Conservation (phyloP, 192 early-diverging fungal genomes). For the Coemansia sp. region DNA sequence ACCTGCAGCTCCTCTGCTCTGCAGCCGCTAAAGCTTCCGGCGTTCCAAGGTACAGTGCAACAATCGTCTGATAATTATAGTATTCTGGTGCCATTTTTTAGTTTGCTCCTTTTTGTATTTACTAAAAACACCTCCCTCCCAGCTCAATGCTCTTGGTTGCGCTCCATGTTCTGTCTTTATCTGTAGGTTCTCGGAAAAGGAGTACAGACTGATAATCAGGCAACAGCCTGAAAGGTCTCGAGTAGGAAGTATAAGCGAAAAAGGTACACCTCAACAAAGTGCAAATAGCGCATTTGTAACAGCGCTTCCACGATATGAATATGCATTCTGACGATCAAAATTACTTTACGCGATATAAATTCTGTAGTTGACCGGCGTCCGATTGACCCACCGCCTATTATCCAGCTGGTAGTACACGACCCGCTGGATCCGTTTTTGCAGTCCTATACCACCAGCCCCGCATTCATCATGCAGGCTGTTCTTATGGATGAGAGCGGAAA, state of each 20-base stretch:
- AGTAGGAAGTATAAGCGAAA: conserved; percentile 88
- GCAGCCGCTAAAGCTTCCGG: conserved; percentile 34
- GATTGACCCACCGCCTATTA: conserved; percentile 54
- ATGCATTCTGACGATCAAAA: background rate
- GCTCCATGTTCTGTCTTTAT: background rate
- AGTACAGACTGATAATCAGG: conserved; percentile 62
- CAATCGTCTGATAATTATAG: too few species aligned
- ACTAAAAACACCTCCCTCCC: background rate
- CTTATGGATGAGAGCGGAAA: conserved; percentile 77
- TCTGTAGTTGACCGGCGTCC: conserved; percentile 52
- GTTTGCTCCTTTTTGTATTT: background rate
- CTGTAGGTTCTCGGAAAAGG: conserved; percentile 12
- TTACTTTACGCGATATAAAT: background rate
- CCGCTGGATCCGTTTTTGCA: conserved; percentile 27
- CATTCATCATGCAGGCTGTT: conserved; percentile 91
- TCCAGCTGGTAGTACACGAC: conserved; percentile 49
- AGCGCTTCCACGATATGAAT: background rate
- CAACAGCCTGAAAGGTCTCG: conserved; percentile 90
- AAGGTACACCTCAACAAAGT: conserved; percentile 57
- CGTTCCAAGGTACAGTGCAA: background rate
- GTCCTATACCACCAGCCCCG: conserved; percentile 62
- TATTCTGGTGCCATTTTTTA: background rate
- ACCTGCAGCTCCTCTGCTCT: conserved; percentile 50
- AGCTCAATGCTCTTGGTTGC: background rate
- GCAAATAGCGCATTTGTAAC: background rate